Percentiles rank a stretch among this genome's conserved stretches.
Conservation (phyloP, 805 yeast species). For the Yamadazyma laniorum region DNA sequence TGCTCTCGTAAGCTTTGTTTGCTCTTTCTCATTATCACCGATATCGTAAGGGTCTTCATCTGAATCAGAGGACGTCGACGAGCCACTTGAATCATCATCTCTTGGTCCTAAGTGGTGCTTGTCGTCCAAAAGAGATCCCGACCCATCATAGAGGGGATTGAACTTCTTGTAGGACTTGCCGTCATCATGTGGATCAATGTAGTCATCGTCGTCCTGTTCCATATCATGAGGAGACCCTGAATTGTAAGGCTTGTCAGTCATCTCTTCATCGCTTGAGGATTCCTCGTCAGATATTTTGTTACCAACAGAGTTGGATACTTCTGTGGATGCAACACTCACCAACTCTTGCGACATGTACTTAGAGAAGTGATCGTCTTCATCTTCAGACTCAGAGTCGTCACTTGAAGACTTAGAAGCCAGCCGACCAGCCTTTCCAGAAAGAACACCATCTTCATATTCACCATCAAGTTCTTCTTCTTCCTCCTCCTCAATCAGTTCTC, state of each 20-base stretch:
- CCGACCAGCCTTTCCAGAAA: background rate
- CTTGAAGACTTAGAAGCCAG: slow-evolving; percentile 8
- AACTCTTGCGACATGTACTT: slow-evolving; percentile 76
- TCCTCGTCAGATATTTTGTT: slow-evolving; percentile 27
- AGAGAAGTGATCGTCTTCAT: slow-evolving; percentile 58
- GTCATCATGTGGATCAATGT: slow-evolving; percentile 78
- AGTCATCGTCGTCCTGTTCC: slow-evolving; percentile 52
- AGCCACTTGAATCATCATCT: slow-evolving; percentile 26
- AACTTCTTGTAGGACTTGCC: slow-evolving; percentile 70
- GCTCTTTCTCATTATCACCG: slow-evolving; percentile 20
- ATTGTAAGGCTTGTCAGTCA: slow-evolving; percentile 10
- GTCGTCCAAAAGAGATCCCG: slow-evolving; percentile 20
- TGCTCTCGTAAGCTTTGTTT: slow-evolving; percentile 35
- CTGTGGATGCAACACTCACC: slow-evolving; percentile 47
- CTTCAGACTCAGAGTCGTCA: slow-evolving; percentile 32
- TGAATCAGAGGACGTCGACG: slow-evolving; percentile 22
- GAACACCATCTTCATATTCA: slow-evolving; percentile 2
- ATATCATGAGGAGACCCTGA: background rate
- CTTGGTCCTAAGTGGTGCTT: slow-evolving; percentile 13
- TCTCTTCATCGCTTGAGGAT: slow-evolving; percentile 46
- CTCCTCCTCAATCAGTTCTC: background rate
- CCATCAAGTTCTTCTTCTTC: slow-evolving; percentile 9
- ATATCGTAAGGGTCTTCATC: slow-evolving; percentile 29
- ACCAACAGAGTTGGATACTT: slow-evolving; percentile 21
- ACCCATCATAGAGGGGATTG: slow-evolving; percentile 58